Conservation (phyloP, 148 eudicot species). For the Heliamphora exappendiculata region DNA sequence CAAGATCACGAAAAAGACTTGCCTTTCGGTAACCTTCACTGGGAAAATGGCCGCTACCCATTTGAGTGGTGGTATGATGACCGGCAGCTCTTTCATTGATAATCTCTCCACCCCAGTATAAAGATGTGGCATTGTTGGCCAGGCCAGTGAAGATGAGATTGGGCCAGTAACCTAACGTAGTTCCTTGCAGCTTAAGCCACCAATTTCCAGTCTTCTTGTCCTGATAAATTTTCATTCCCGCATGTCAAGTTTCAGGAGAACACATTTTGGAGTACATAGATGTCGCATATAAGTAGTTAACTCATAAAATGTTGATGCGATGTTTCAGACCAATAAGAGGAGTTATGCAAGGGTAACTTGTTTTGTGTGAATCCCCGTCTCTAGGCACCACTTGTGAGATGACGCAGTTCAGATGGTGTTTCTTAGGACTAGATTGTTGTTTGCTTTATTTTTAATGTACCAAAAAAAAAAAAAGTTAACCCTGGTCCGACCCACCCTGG, state of each 20-base stretch:
- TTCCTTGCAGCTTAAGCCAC: neutral
- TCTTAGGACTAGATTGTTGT: too few species aligned
- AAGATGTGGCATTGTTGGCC: neutral
- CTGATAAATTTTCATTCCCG: neutral
- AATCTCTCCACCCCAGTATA: slow-evolving; percentile 11
- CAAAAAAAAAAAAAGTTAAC: too few species aligned
- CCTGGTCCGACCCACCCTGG: too few species aligned
- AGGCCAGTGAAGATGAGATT: neutral
- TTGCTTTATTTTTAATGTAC: too few species aligned
- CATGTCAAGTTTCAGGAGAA: neutral
- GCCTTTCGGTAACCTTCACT: neutral
- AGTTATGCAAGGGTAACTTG: too few species aligned
- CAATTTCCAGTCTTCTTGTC: neutral
- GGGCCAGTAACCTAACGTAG: slow-evolving; percentile 2
- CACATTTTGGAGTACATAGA: neutral
- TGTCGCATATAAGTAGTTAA: too few species aligned
- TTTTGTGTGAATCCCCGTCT: too few species aligned
- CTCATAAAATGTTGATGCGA: too few species aligned
- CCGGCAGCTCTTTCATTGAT: neutral
- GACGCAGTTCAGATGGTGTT: too few species aligned
- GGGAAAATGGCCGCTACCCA: slow-evolving; percentile 9
- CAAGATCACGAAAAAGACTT: neutral
- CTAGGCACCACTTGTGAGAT: too few species aligned
- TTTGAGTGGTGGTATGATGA: slow-evolving; percentile 6
- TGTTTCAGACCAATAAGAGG: too few species aligned